Conservation (phyloP, 2,329 filamentous ascomycete genomes). For the Fusarium sp. region DNA sequence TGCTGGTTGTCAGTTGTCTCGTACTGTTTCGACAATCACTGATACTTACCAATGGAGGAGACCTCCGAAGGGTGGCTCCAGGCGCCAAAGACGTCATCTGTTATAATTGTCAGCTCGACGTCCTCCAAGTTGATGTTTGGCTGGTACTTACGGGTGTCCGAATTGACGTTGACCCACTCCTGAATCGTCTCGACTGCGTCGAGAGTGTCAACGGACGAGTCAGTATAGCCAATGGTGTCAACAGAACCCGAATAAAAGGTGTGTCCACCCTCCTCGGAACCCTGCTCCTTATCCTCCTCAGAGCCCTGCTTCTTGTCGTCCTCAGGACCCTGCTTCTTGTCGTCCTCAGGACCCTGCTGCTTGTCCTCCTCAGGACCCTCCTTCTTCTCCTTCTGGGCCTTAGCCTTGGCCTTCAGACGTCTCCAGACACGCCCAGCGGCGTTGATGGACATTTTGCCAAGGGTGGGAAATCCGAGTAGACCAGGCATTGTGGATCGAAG, state of each 20-base stretch:
- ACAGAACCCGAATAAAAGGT: neutral
- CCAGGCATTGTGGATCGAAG: neutral
- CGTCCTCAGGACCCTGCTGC: neutral
- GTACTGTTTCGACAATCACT: neutral
- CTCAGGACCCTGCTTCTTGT: neutral
- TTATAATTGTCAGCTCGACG: neutral
- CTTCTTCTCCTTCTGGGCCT: neutral
- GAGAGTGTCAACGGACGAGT: neutral
- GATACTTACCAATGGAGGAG: neutral
- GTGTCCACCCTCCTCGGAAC: neutral
- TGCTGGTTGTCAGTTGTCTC: neutral
- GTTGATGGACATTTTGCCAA: neutral
- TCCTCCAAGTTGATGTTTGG: neutral
- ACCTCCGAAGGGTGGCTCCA: neutral
- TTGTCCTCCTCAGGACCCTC: neutral
- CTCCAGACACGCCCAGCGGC: neutral
- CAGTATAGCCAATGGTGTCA: neutral
- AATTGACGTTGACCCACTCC: neutral
- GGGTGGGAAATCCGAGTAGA: neutral
- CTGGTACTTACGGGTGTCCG: neutral
- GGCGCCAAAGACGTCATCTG: neutral
- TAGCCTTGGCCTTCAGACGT: neutral
- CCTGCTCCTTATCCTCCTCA: neutral
- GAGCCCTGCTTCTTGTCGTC: neutral
- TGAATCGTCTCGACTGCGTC: neutral